Conservation (phyloP, 441 rosid genomes). For the Rhodomyrtus psidioides region DNA sequence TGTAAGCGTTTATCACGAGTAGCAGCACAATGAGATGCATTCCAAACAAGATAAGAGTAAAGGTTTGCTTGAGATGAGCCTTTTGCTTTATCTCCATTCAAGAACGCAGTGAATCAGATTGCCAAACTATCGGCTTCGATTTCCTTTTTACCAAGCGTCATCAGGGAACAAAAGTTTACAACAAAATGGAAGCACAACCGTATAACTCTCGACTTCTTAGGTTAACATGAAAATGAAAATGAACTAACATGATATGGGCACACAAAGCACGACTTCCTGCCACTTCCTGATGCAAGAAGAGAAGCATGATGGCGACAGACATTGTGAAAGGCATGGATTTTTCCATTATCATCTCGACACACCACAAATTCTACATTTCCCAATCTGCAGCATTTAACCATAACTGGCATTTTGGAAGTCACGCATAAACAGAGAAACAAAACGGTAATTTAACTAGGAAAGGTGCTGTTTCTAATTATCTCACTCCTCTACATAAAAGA, state of each 20-base stretch:
- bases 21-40: neutral
- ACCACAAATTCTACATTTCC: constrained; percentile 72
- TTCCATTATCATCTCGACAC: constrained; percentile 63
- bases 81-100: neutral
- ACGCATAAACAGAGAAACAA: neutral
- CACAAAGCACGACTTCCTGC: constrained; percentile 68
- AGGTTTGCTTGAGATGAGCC: neutral
- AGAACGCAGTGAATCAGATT: neutral
- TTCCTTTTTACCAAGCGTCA: neutral
- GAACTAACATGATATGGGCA: constrained; percentile 89
- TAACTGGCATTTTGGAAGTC: neutral
- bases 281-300: constrained; percentile 67
- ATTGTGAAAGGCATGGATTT: constrained; percentile 68
- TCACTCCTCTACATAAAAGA: neutral
- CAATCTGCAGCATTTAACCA: constrained; percentile 34
- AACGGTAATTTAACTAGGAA: neutral
- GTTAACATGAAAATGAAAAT: neutral
- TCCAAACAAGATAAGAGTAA: neutral
- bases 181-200: neutral
- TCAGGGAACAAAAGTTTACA: neutral
- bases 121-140: neutral
- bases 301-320: constrained; percentile 93
- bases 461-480: neutral
- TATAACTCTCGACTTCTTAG: neutral
- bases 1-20: neutral